Conservation (phyloP, 2,329 filamentous ascomycete species). For the Juglanconis juglandina region DNA sequence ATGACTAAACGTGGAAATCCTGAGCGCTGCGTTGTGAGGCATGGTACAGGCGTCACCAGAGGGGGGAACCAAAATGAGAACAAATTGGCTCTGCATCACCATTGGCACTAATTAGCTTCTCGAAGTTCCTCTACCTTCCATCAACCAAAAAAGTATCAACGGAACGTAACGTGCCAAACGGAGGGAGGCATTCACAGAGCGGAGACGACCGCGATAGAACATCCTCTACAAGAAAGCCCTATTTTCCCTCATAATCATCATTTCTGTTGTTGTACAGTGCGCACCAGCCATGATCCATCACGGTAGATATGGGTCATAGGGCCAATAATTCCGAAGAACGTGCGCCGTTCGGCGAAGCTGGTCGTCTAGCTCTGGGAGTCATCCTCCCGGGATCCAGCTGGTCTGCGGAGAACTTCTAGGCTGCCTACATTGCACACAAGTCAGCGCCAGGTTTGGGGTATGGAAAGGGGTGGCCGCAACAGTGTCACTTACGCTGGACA, state of each 20-base stretch:
- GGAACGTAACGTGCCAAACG: neutral
- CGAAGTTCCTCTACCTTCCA: neutral
- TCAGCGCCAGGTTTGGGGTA: constrained; percentile 1
- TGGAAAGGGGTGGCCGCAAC: neutral
- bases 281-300: neutral
- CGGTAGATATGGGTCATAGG: neutral
- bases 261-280: neutral
- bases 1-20: too few species aligned
- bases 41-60: neutral
- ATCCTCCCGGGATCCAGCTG: neutral
- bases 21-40: neutral
- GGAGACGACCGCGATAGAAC: neutral
- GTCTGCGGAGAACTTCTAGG: constrained; percentile 43
- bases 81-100: neutral
- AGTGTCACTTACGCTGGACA: constrained; percentile 68
- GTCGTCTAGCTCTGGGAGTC: neutral
- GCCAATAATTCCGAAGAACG: neutral
- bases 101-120: neutral
- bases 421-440: constrained; percentile 32
- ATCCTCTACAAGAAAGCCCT: neutral
- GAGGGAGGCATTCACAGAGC: neutral
- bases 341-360: neutral
- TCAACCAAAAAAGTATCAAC: neutral
- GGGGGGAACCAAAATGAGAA: neutral
- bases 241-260: constrained; percentile 6